Conservation (phyloP, 2,329 filamentous ascomycete species). For the Alternaria brassicicola region DNA sequence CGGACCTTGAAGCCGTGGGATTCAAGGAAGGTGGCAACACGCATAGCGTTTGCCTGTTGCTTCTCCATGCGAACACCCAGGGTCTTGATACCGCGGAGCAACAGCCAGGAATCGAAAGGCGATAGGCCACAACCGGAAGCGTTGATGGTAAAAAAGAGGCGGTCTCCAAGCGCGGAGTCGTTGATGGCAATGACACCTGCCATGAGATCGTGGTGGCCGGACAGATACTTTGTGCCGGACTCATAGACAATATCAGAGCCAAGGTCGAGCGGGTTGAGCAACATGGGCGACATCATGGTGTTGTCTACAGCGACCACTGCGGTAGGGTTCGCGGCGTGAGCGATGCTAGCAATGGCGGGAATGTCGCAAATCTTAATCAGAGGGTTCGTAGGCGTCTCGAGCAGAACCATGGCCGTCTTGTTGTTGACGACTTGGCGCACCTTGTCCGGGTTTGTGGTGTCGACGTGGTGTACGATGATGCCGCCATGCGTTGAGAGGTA, state of each 20-base stretch:
- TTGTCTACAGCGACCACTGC: constrained; percentile 94
- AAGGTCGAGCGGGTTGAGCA: constrained; percentile 90
- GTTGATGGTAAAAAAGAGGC: constrained; percentile 96
- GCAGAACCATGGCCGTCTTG: constrained; percentile 92
- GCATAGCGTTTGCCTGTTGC: constrained; percentile 90
- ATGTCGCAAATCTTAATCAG: constrained; percentile 98
- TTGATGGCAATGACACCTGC: constrained; percentile 95
- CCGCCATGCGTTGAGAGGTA: constrained; percentile 88
- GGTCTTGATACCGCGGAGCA: constrained; percentile 95
- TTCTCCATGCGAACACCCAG: constrained; percentile 98
- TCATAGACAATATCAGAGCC: constrained; percentile 97
- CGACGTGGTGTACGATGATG: constrained; percentile 94
- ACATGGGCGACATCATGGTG: constrained; percentile 96
- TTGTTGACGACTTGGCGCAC: constrained; percentile 71
- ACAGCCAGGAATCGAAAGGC: constrained; percentile 93
- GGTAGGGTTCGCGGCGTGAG: constrained; percentile 77
- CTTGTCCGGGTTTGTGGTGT: constrained; percentile 79
- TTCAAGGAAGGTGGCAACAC: constrained; percentile 92
- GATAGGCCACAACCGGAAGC: constrained; percentile 91
- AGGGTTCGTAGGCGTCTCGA: constrained; percentile 97
- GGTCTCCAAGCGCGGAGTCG: constrained; percentile 78
- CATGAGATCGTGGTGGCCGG: constrained; percentile 98
- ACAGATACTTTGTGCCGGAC: constrained; percentile 96
- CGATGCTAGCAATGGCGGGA: constrained; percentile 73
- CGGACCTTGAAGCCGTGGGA: constrained; percentile 90